Conservation (phyloP, 2,329 filamentous ascomycete species). For the Stachybotrys elegans region DNA sequence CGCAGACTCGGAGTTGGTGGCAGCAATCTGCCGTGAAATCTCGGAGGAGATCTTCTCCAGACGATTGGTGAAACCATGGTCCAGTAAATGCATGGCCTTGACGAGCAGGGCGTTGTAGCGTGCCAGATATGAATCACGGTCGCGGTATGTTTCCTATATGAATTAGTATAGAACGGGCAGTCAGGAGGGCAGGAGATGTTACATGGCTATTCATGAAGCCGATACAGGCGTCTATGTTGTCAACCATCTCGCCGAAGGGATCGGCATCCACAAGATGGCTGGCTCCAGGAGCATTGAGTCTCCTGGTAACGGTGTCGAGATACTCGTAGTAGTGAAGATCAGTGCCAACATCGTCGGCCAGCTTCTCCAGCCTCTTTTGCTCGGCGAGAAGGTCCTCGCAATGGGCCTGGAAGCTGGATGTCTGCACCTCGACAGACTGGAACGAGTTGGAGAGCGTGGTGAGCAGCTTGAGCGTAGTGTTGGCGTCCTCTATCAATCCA, state of each 20-base stretch:
- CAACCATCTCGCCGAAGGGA: constrained; percentile 82
- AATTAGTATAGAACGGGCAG: not conserved
- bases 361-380: constrained; percentile 69
- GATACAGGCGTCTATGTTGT: constrained; percentile 83
- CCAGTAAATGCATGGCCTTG: constrained; percentile 57
- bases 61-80: constrained; percentile 49
- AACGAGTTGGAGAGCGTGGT: constrained; percentile 81
- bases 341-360: constrained; percentile 80
- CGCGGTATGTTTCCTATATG: constrained; percentile 69
- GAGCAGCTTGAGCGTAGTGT: constrained; percentile 69
- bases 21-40: constrained; percentile 48
- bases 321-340: constrained; percentile 95
- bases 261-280: constrained; percentile 78
- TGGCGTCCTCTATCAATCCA: constrained; percentile 70
- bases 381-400: constrained; percentile 84
- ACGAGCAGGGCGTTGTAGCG: constrained; percentile 78
- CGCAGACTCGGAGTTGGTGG: constrained; percentile 54
- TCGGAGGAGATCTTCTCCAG: constrained; percentile 50
- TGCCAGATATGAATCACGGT: constrained; percentile 81
- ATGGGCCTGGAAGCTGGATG: constrained; percentile 85
- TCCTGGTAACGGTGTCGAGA: constrained; percentile 81
- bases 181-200: constrained; percentile 3
- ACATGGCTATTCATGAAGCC: constrained; percentile 88
- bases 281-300: constrained; percentile 87
- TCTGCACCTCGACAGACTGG: constrained; percentile 80